Conservation (phyloP, 345 rosid species). For the Rubroshorea leprosula region DNA sequence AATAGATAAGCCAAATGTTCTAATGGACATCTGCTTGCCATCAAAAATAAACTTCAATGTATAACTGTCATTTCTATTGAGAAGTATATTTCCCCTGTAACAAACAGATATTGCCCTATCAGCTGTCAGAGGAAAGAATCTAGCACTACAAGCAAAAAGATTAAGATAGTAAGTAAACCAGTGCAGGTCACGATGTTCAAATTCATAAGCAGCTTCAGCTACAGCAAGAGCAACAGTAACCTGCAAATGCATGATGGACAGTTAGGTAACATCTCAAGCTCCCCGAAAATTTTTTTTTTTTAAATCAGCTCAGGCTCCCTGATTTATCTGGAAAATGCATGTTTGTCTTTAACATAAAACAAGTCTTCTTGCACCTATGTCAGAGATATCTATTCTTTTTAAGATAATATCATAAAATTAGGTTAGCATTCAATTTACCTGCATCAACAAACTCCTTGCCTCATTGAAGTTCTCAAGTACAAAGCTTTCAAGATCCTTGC, state of each 20-base stretch:
- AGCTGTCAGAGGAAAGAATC: conserved; percentile 6
- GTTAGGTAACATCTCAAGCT: background rate
- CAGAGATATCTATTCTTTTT: background rate
- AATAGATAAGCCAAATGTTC: conserved; percentile 53
- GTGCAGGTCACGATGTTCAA: conserved; percentile 90
- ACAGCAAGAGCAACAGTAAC: conserved; percentile 85
- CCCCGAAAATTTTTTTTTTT: background rate
- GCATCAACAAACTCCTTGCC: conserved; percentile 74
- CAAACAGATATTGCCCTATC: background rate
- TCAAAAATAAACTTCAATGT: conserved; percentile 47
- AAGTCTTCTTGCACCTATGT: background rate
- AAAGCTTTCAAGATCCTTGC: conserved; percentile 91
- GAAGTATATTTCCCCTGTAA: conserved; percentile 84
- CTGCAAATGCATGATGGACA: conserved; percentile 32
- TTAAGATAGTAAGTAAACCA: conserved; percentile 41
- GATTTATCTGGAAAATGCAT: background rate
- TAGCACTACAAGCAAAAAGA: conserved; percentile 7
- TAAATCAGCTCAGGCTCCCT: background rate
- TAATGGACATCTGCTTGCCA: conserved; percentile 47
- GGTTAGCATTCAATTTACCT: conserved; percentile 37
- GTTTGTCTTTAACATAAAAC: background rate
- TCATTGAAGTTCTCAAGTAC: conserved; percentile 74
- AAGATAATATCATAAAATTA: background rate
- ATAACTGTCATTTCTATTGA: conserved; percentile 55
- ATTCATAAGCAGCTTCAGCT: conserved; percentile 93